phyloP scores from a whole-genome alignment of 2,329 filamentous ascomycete species.

The Niveomyces coronatus region DNA sequence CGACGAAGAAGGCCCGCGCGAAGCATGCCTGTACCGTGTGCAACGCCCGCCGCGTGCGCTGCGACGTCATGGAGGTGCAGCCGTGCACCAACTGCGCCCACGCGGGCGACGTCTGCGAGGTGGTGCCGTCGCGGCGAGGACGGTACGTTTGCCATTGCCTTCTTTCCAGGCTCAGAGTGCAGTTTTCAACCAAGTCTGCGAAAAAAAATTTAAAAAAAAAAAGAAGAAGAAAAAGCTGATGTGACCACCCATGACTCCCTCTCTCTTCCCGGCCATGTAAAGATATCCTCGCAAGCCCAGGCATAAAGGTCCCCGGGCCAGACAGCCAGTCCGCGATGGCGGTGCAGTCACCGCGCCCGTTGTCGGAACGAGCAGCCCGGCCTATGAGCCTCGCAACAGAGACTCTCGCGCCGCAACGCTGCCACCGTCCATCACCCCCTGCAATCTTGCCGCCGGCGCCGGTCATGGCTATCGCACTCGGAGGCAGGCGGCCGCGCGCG shows the following conservation, averaged over 20 bases:
- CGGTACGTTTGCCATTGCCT: slow-evolving; percentile 15
- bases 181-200: too few relatives aligned
- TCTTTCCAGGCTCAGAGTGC: not conserved
- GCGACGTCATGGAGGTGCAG: slow-evolving; percentile 24
- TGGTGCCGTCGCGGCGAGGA: slow-evolving; percentile 24
- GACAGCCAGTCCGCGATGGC: too few relatives aligned
- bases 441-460: not conserved
- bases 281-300: slow-evolving; percentile 10
- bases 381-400: too few relatives aligned
- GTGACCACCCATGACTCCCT: not conserved
- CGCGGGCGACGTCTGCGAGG: slow-evolving; percentile 19
- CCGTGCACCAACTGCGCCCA: slow-evolving; percentile 23
- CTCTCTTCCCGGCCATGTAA: too few relatives aligned
- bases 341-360: too few relatives aligned
- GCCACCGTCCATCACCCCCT: not conserved
- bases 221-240: too few relatives aligned
- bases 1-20: slow-evolving; percentile 24
- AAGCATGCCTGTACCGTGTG: slow-evolving; percentile 26
- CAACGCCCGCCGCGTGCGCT: slow-evolving; percentile 24
- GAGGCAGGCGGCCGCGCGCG: slow-evolving; percentile 8
- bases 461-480: slow-evolving; percentile 7
- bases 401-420: too few relatives aligned
- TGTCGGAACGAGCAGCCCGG: too few relatives aligned
- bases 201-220: too few relatives aligned
- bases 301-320: slow-evolving; percentile 6